phyloP scores from a whole-genome alignment of 371 early-diverging fungal genomes.

The Mortierella sp. region DNA sequence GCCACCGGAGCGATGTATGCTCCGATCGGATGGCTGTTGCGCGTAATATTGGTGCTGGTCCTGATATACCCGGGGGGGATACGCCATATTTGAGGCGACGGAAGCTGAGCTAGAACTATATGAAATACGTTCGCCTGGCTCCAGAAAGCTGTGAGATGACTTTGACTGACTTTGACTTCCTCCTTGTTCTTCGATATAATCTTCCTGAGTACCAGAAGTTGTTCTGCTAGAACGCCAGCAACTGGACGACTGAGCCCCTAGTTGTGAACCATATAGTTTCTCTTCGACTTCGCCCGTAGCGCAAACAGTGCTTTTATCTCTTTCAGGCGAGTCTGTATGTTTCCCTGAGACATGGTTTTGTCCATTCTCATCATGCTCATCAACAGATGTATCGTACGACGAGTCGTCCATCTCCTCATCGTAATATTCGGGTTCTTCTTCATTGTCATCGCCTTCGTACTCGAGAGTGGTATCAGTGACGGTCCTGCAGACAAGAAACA shows the following conservation, averaged over 20 bases:
- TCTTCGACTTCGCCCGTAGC: conserved; percentile 22
- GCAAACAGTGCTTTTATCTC: conserved; percentile 31
- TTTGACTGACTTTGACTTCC: background rate
- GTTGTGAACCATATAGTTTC: conserved; percentile 2
- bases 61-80: conserved; percentile 25
- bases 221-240: conserved; percentile 15
- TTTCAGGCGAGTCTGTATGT: conserved; percentile 15
- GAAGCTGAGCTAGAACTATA: background rate
- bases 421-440: background rate
- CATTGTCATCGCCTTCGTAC: conserved; percentile 8
- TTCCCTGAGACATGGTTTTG: background rate
- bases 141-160: background rate
- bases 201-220: conserved; percentile 7
- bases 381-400: background rate
- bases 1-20: background rate
- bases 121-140: background rate
- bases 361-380: background rate
- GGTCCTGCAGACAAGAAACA: conserved; percentile 54
- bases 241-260: background rate
- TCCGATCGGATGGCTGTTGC: background rate
- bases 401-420: conserved; percentile 7
- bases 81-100: conserved; percentile 4
- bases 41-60: background rate
- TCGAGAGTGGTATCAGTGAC: conserved; percentile 50
- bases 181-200: conserved; percentile 7